Evolutionary conservation across 305 asterid species (phyloP), one percentile per base, ranked within the genome.

Genomic region (Coffea humblotiana): DNA sequence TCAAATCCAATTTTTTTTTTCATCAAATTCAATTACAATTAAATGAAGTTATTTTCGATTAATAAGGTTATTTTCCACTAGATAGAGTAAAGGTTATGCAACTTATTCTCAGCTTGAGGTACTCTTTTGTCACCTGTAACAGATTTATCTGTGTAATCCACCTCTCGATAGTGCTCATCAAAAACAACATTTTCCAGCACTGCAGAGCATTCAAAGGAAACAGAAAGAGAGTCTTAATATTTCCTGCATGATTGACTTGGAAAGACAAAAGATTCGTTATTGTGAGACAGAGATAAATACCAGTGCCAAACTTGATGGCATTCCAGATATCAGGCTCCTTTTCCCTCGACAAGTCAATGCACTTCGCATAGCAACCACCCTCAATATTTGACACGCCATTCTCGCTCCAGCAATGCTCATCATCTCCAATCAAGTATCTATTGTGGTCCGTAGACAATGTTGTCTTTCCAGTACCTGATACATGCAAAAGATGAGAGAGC

Each of bases 261-360:
- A 27, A 68, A 49, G 23, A n/a, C 5, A 32, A 68, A 51, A 81
- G 47, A 71, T n/a, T 43, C 10, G 35, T 51, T 23, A 16, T 29
- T 32, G 11, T 48, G 3, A 16, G 43, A 71, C 66, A n/a, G 37
- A 71, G 45, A 80, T 68, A 54, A 56, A 61, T 84, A 95, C 99
- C 97, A 65, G 97, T 85, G 66, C 98, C 98, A 73, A 94, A 95
- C 90, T 92, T 94, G 78, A 96, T 94, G 69, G 99, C 99, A 35
- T 96, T 92, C 97, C 97, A 96, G 48, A 96, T 96, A 84, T 96
- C 99, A 13, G 99, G 99, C 86, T 96, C 99, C 88, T 92, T 96
- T 85, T 96, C 97, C 82, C 92, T 78, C 0, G 95, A 80, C 82
- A 96, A 86, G 83, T 96, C 99, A 63, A 96, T 87, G 90, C 99